Evolutionary conservation across 352 stramenopile species (phyloP), one percentile per base, ranked within the genome.

Genomic region (Ophiocytium majus): DNA sequence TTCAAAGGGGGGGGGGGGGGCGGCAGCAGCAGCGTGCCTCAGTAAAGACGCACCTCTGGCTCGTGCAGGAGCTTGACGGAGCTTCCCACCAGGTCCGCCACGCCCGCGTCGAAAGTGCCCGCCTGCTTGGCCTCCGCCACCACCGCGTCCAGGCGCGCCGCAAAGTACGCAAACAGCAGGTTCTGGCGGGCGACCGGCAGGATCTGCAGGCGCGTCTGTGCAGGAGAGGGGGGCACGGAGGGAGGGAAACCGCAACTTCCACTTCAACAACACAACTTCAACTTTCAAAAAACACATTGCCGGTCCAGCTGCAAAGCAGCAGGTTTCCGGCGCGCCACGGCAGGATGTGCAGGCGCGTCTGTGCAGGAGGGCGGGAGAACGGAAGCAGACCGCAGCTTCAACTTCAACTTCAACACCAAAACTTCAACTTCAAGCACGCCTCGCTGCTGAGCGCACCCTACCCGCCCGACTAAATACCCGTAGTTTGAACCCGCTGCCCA

Each of bases 101-200:
- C 83, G 31, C 79, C 83, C 35, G 83, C 78, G 66, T 87, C 83
- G 79, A 84, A 87, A 10, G 80, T 33, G 31, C 83, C 83, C 1
- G 83, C 79, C 32, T 76, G 76, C 1, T 79, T 78, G 0, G 83
- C 83, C 37, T 87, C 83, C 10, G 34, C 49, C 78, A 87, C 28
- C 0, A 83, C 79, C 23, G 80, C 83, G 5, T 87, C 78, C 78
- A 87, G 64, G 35, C 66, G 63, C 71, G 66, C 78, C 23, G 74
- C 80, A 23, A 87, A 80, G 64, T 87, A 87, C 50, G 76, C 19
- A 31, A 87, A 87, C 83, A 87, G 79, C 78, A 87, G 83, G 79
- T 87, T 87, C 36, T 87, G 83, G 43, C 78, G 83, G 17, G 36
- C 17, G 36, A 87, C 76, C 14, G 83, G 83, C 9, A 87, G 83